Base-by-base conservation (phyloP, 768 basidiomycete genomes). In the Termitomyces sp. region DNA sequence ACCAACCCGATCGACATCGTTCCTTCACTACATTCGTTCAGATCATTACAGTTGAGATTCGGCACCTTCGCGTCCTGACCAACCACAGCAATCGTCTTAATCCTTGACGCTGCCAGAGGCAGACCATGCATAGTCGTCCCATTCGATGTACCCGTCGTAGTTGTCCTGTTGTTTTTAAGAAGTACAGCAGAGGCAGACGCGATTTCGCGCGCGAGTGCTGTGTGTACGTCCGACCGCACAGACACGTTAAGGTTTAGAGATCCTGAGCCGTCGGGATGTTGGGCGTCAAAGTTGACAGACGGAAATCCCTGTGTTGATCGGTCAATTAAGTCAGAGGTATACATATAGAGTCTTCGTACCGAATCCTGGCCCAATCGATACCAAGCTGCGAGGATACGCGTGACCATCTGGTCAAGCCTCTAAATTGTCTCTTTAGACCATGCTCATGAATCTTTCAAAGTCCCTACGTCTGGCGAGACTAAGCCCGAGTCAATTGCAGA, bases 171-270 rank as follows among this genome's bases (percentile, higher is more conserved):
- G 66, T 90, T 90, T 71, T 89, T 89, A 12, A 89, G 74, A 35
- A 91, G 67, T 19, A 89, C 85, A 1, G 83, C 82, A 0, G 85
- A 86, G 0, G 80, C 82, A 0, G 81, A 77, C 5, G 81, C 89
- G 31, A 91, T 84, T 59, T 87, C 80, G 26, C 77, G 75, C 17
- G 78, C 81, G 17, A 89, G 69, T 3, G 78, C 73, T 0, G 77
- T 80, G 61, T 81, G 80, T 0, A 64, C 72, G 12, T 64, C 70
- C 1, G 71, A 74, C 30, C 78, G 72, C 4, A 79, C 78, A 19
- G 73, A 71, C 4, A 80, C 73, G 26, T 68, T 63, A 14, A 75
- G 69, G 64, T 80, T 81, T 33, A 67, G 67, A 11, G 74, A 37
- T 1, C 78, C 78, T 11, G 76, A 74, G 5, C 78, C 78, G 50